These are phyloP conservation scores for Hirschfeldia incana DNA, from an alignment of 345 rosid genomes.

Conservation along the genomic window DNA sequence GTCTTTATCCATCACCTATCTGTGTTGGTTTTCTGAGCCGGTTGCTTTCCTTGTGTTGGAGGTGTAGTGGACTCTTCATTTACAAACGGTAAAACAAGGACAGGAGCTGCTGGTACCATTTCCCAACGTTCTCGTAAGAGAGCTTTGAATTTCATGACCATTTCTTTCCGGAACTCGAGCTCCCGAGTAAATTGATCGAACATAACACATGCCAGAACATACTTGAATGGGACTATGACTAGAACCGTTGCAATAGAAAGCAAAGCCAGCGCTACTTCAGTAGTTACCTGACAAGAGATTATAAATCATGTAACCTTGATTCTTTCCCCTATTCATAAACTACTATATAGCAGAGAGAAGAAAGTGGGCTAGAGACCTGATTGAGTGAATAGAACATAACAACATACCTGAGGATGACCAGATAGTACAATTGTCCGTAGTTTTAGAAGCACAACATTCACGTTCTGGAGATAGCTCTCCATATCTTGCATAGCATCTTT, in stretches of 20 bases:
- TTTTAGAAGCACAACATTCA: constrained; percentile 79
- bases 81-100: constrained; percentile 70
- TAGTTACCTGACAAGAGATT: constrained; percentile 58
- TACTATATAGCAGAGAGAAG: too few species aligned
- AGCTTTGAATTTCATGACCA: constrained; percentile 61
- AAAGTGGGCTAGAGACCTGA: too few species aligned
- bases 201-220: constrained; percentile 60
- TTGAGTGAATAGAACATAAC: too few species aligned
- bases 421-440: constrained; percentile 74
- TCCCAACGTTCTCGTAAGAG: constrained; percentile 83
- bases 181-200: constrained; percentile 82
- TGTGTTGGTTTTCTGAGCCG: constrained; percentile 40
- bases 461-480: constrained; percentile 79
- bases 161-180: constrained; percentile 78
- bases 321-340: too few species aligned
- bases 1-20: constrained; percentile 33
- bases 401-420: constrained; percentile 92
- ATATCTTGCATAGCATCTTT: constrained; percentile 91
- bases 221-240: constrained; percentile 80
- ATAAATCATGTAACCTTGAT: too few species aligned
- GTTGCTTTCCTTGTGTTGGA: constrained; percentile 40
- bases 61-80: constrained; percentile 43
- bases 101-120: constrained; percentile 82
- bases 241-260: constrained; percentile 59
- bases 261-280: constrained; percentile 72